Base-by-base conservation (phyloP, 2,329 filamentous ascomycete genomes). In the Aspergillus unguis region DNA sequence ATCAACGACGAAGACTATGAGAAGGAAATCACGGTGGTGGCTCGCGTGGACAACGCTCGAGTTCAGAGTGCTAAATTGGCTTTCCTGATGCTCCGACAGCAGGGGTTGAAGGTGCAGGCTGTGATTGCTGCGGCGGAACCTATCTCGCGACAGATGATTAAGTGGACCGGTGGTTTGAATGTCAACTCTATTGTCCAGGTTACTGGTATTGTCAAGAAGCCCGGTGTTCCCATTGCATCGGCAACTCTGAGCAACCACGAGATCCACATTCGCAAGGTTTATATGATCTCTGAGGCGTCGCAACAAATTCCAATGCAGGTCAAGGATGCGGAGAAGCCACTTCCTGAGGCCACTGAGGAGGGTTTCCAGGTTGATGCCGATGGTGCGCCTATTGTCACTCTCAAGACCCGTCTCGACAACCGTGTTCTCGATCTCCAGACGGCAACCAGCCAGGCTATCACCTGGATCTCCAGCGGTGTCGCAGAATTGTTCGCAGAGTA, bases 371-470 rank as follows among this genome's bases (percentile, higher is more conserved):
- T 78, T 49, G 80, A 81, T 54, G 76, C 78, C 7, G 76, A 77
- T 29, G 77, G 76, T 37, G 69, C 77, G 45, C 89, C 92, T 1
- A 81, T 88, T 48, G 92, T 95, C 29, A 87, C 84, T 55, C 84
- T 97, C 71, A 84, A 85, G 66, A 95, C 90, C 1, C 85, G 92
- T 62, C 82, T 96, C 46, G 88, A 95, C 78, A 96, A 97, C 80
- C 85, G 89, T 55, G 89, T 89, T 48, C 88, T 99, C 77, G 92
- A 96, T 76, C 88, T 96, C 68, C 86, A 94, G 52, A 89, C 90
- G 1, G 90, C 91, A 57, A 87, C 95, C 57, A 95, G 94, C 75
- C 90, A 95, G 70, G 90, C 92, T 54, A 90, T 91, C 65, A 92
- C 92, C 78, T 73, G 78, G 65, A 83, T 86, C 65, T 85, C 83